Conservation (phyloP, 2,329 filamentous ascomycete species). For the Chaetothyriales sp. region DNA sequence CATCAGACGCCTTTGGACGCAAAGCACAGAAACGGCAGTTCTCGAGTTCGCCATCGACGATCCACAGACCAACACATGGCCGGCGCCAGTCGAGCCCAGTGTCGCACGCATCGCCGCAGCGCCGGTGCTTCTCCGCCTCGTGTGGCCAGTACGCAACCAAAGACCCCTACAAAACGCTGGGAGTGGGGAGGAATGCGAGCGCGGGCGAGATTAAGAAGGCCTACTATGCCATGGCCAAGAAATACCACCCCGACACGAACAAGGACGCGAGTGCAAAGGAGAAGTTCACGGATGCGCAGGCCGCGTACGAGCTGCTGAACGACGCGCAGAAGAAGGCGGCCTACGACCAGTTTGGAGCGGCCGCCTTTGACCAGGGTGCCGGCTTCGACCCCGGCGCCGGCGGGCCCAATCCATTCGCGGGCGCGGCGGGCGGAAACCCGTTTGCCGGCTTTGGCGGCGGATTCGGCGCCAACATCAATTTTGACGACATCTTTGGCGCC, state of each 20-base stretch:
- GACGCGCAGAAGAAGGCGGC: slow-evolving; percentile 87
- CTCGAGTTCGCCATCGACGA: slow-evolving; percentile 17
- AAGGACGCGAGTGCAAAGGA: slow-evolving; percentile 90
- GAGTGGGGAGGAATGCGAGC: slow-evolving; percentile 69
- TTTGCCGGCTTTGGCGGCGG: slow-evolving; percentile 41
- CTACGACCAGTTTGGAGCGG: slow-evolving; percentile 78
- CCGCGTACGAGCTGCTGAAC: slow-evolving; percentile 84
- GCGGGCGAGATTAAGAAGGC: slow-evolving; percentile 90
- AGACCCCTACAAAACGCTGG: slow-evolving; percentile 78
- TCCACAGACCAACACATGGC: neutral
- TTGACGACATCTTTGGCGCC: slow-evolving; percentile 87
- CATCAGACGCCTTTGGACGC: slow-evolving; percentile 22
- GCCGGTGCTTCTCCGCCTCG: slow-evolving; percentile 28
- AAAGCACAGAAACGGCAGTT: slow-evolving; percentile 26
- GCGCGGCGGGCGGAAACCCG: slow-evolving; percentile 32
- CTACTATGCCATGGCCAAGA: slow-evolving; percentile 95
- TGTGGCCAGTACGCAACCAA: slow-evolving; percentile 53
- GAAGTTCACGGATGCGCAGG: slow-evolving; percentile 82
- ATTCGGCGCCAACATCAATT: slow-evolving; percentile 76
- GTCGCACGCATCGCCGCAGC: neutral
- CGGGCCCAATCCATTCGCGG: slow-evolving; percentile 45
- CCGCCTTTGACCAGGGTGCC: slow-evolving; percentile 52
- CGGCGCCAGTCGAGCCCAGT: neutral
- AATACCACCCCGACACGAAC: slow-evolving; percentile 95
- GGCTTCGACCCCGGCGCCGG: slow-evolving; percentile 65